phyloP scores from a whole-genome alignment of 2,329 filamentous ascomycete species.

The Fonsecaea multimorphosa region DNA sequence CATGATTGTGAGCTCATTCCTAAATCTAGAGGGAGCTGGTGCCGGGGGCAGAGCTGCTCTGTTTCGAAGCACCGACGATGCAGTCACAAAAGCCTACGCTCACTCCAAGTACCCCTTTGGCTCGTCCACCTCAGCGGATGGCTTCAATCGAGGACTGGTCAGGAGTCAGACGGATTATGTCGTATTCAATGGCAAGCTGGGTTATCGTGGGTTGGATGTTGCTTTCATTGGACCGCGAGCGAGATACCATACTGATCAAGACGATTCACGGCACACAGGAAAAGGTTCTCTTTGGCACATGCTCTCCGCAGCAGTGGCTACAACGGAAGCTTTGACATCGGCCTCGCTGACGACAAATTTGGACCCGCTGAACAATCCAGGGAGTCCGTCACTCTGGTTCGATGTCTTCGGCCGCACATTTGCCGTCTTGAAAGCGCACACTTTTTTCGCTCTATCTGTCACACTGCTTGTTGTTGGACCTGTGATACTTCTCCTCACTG shows the following conservation, averaged over 20 bases:
- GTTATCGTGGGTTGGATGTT: constrained; percentile 86
- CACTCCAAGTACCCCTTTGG: constrained; percentile 78
- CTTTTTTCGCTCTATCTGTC: constrained; percentile 86
- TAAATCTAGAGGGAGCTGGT: constrained; percentile 94
- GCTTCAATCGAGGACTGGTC: constrained; percentile 79
- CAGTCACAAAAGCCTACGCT: constrained; percentile 81
- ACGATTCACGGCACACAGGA: constrained; percentile 78
- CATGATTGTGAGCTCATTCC: constrained; percentile 80
- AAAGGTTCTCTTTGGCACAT: constrained; percentile 84
- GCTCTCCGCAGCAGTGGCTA: constrained; percentile 81
- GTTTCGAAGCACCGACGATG: constrained; percentile 85
- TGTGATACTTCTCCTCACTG: constrained; percentile 71
- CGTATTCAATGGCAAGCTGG: constrained; percentile 77
- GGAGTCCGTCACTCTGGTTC: constrained; percentile 79
- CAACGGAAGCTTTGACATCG: constrained; percentile 72
- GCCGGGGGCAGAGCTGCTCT: constrained; percentile 86
- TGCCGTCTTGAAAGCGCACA: constrained; percentile 77
- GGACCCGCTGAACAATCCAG: constrained; percentile 27
- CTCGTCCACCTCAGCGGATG: constrained; percentile 79
- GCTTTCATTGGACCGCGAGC: constrained; percentile 88
- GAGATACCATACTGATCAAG: constrained; percentile 88
- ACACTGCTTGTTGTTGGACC: constrained; percentile 81
- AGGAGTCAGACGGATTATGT: constrained; percentile 88
- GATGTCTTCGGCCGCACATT: constrained; percentile 84
- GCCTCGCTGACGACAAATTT: constrained; percentile 54